A percentile compares a stretch with the other conserved stretches of the same genome.
phyloP scores from a whole-genome alignment of 495 filamentous ascomycete genomes.

The Penicillium robsamsonii region DNA sequence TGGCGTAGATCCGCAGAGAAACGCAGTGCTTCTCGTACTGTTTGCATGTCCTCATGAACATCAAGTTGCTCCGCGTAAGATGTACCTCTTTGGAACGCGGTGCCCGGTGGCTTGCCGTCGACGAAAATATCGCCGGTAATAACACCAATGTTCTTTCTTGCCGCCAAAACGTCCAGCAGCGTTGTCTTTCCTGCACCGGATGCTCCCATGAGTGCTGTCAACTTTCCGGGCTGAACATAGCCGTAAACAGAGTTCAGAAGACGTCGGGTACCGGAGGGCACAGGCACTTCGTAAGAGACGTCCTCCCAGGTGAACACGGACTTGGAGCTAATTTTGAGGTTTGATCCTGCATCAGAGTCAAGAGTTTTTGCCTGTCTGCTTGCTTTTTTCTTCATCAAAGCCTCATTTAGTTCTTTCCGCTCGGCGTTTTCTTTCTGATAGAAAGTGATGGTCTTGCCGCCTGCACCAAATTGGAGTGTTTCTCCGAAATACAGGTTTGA shows the following conservation, averaged over 20 bases:
- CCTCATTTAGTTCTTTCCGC: slow-evolving; percentile 65
- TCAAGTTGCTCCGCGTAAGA: slow-evolving; percentile 83
- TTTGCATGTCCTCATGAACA: slow-evolving; percentile 72
- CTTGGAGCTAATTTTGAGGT: slow-evolving; percentile 64
- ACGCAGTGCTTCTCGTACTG: slow-evolving; percentile 78
- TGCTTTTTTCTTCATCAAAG: slow-evolving; percentile 56
- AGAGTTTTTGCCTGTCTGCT: slow-evolving; percentile 50
- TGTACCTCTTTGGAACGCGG: slow-evolving; percentile 75
- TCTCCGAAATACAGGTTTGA: slow-evolving; percentile 73
- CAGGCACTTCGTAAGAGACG: slow-evolving; percentile 64
- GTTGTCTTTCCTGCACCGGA: slow-evolving; percentile 89
- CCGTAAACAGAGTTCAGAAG: slow-evolving; percentile 72
- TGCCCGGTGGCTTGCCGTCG: slow-evolving; percentile 63
- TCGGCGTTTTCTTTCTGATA: slow-evolving; percentile 71
- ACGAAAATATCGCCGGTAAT: slow-evolving; percentile 72
- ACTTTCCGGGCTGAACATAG: slow-evolving; percentile 73
- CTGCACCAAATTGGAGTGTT: slow-evolving; percentile 70
- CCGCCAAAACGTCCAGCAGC: slow-evolving; percentile 72
- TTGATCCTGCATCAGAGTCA: slow-evolving; percentile 45
- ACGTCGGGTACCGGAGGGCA: slow-evolving; percentile 62
- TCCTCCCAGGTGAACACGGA: slow-evolving; percentile 53
- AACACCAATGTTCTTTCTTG: slow-evolving; percentile 75
- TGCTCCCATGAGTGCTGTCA: slow-evolving; percentile 82
- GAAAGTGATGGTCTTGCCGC: slow-evolving; percentile 73
- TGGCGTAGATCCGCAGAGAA: slow-evolving; percentile 84